Percentiles rank a stretch among this genome's conserved stretches.
phyloP scores from a whole-genome alignment of 2,329 filamentous ascomycete species.

The Shiraia bambusicola region DNA sequence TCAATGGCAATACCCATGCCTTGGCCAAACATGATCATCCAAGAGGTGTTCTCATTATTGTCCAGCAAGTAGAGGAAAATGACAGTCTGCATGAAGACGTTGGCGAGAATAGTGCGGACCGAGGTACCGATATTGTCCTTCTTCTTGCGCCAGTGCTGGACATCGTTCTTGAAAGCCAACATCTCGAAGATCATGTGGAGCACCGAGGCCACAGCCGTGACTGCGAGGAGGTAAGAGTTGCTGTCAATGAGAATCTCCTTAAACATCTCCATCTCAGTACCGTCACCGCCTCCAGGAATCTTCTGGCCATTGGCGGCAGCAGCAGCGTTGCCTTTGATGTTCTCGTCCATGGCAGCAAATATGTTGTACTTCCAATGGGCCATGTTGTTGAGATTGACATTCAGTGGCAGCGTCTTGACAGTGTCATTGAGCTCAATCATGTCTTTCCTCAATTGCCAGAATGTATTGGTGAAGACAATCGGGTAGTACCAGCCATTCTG shows the following conservation, averaged over 20 bases:
- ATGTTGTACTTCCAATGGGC: constrained; percentile 86
- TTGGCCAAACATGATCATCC: constrained; percentile 97
- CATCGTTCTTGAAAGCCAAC: constrained; percentile 95
- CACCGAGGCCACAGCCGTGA: constrained; percentile 81
- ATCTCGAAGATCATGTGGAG: constrained; percentile 94
- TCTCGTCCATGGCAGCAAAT: constrained; percentile 81
- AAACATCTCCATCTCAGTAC: constrained; percentile 93
- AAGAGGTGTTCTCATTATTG: constrained; percentile 96
- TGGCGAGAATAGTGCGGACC: constrained; percentile 91
- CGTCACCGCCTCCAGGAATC: constrained; percentile 78
- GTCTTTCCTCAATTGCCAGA: constrained; percentile 91
- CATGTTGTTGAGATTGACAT: constrained; percentile 80
- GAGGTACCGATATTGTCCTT: constrained; percentile 98
- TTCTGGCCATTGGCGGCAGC: constrained; percentile 72
- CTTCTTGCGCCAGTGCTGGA: constrained; percentile 98
- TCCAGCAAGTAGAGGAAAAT: constrained; percentile 97
- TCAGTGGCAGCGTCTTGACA: constrained; percentile 76
- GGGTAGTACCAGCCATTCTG: constrained; percentile 94
- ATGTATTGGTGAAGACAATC: constrained; percentile 88
- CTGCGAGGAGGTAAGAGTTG: constrained; percentile 83
- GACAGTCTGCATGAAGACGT: constrained; percentile 94
- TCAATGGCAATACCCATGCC: constrained; percentile 78
- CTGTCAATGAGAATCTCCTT: constrained; percentile 94
- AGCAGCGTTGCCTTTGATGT: constrained; percentile 77
- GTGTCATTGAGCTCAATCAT: constrained; percentile 93